phyloP scores from a whole-genome alignment of 1,284 basidiomycete genomes.

The Fomitopsis schrenkii region DNA sequence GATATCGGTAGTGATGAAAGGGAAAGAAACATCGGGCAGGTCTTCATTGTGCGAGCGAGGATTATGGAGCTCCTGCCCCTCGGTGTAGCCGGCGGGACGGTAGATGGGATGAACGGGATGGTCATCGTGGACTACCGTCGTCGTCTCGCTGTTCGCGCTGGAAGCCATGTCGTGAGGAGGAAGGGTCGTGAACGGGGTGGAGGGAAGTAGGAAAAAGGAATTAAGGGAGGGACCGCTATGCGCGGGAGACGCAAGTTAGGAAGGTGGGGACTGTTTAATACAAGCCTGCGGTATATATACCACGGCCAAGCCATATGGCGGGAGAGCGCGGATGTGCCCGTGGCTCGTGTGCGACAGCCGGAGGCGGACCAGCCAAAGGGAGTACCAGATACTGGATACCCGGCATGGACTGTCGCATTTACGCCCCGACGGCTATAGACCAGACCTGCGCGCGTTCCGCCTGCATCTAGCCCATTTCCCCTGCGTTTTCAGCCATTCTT shows the following conservation, averaged over 20 bases:
- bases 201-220: not conserved
- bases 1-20: slow-evolving; percentile 28
- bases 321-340: slow-evolving; percentile 1
- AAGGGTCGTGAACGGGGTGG: slow-evolving; percentile 4
- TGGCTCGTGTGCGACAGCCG: not conserved
- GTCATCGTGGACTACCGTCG: slow-evolving; percentile 19
- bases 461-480: not conserved
- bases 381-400: not conserved
- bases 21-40: slow-evolving; percentile 29
- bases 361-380: not conserved
- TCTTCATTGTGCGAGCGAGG: slow-evolving; percentile 20
- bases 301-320: not conserved
- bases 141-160: slow-evolving; percentile 19
- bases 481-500: not conserved
- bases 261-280: slow-evolving; percentile 1
- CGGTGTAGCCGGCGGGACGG: slow-evolving; percentile 1
- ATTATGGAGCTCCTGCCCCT: not conserved
- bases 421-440: not conserved
- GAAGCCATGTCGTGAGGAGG: slow-evolving; percentile 14
- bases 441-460: not conserved
- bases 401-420: not conserved
- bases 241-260: not conserved
- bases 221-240: not conserved
- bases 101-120: slow-evolving; percentile 1
- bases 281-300: not conserved